Base-by-base conservation (phyloP, 345 rosid species). In the Diplotaxis tenuifolia region DNA sequence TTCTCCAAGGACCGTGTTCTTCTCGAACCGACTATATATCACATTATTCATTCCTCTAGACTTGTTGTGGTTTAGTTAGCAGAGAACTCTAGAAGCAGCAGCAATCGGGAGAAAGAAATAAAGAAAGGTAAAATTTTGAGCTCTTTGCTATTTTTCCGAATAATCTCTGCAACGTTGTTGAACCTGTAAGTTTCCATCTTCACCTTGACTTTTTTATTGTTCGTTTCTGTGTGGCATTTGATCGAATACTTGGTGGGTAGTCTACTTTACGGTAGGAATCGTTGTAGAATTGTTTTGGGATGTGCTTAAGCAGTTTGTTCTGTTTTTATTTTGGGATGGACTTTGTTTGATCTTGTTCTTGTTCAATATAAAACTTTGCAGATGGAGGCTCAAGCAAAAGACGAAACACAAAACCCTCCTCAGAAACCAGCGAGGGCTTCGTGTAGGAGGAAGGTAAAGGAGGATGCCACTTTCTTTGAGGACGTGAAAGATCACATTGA, bases 401-500 rank as follows among this genome's bases (percentile, higher is more conserved):
- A 36, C 47, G 69, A 80, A 62, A 62, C 56, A 5, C 75, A 83
- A 19, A 65, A 38, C 40, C 74, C 72, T 7, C 50, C 75, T 45
- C 19, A 15, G 7, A 64, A 68, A 25, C 81, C 88, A 3, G 84
- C 78, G 4, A 71, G 64, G 62, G 4, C 82, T 61, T 85, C 98
- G 21, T 91, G 95, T 62, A 82, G 95, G 22, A 87, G 68, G 87
- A 91, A 84, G 82, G 87, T 76, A 63, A 91, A 50, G 25, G 97
- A 89, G 0, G 85, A 89, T 27, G 89, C 92, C 9, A 81, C 86
- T 52, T 94, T 94, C 75, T 29, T 88, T 56, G 93, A 89, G 78
- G 98, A 91, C 71, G 60, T 91, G 10, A 94, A 86, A 81, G 90
- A 84, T 76, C 97, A 94, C 82, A 85, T 94, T 8, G 96, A 89